Evolutionary conservation across 441 rosid species (phyloP), one percentile per base, ranked within the genome.

Genomic region (Biscutella laevigata): DNA sequence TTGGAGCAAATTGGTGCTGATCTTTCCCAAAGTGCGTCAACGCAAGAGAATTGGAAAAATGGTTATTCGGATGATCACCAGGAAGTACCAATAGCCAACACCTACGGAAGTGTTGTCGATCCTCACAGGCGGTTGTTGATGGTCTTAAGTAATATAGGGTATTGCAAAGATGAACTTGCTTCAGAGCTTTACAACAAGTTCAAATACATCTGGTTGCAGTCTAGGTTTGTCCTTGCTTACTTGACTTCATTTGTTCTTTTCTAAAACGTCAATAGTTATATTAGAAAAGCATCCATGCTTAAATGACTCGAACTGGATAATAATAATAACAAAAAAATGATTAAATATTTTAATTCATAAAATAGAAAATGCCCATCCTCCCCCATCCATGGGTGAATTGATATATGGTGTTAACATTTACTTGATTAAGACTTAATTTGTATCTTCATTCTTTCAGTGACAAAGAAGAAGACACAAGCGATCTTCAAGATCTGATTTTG

Each of bases 101-200:
- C 78, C 71, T 46, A 52, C 38, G 96, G 88, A 75, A 75, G 71
- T 77, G 60, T 77, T 64, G 76, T 65, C 61, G 82, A 81, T 83
- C 77, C 92, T 21, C 98, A 83, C 72, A 75, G 79, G 66, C 77
- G 70, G 46, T 71, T 92, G 72, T 69, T 92, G 64, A 81, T 92
- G 58, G 88, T 88, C 50, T 69, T 92, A 22, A 92, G 98, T 59
- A 88, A 92, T 74, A 79, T 88, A 46, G 98, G 96, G 46, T 88
- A 83, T 59, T 92, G 98, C 89, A 92, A 86, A 78, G 99, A 86
- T 20, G 99, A 88, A 64, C 86, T 92, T 67, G 78, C 92, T 27
- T 61, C 68, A 4, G 94, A 86, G 79, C 68, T 92, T 73, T 82
- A 77, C 84, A 78, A 79, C 61, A 92, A 79, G 69, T 81, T 77